Evolutionary conservation across 148 eudicot species (phyloP).

Genomic region (Linanthus parryae): DNA sequence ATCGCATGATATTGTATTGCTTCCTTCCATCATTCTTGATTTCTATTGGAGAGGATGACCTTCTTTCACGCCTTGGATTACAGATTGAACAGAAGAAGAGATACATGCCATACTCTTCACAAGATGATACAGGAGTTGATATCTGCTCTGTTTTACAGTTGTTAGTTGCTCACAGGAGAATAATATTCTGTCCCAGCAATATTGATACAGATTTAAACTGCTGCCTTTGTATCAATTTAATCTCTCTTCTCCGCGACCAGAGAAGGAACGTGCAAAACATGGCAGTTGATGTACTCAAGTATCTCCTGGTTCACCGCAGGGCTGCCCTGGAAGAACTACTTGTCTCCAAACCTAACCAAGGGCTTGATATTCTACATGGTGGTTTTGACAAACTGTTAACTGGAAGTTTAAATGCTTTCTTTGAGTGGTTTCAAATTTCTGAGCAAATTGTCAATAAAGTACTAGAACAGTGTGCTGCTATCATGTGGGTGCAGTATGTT

Average conservation of each 20-base stretch:
- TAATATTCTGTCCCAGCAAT: constrained; percentile 94
- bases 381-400: constrained; percentile 93
- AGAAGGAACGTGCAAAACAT: constrained; percentile 54
- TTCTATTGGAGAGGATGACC: constrained; percentile 74
- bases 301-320: constrained; percentile 84
- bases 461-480: constrained; percentile 88
- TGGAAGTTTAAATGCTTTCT: constrained; percentile 58
- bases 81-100: constrained; percentile 42
- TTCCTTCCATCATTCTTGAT: constrained; percentile 84
- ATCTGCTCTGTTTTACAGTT: constrained; percentile 83
- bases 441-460: constrained; percentile 68
- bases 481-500: constrained; percentile 97
- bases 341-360: constrained; percentile 76
- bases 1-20: constrained; percentile 81
- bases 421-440: constrained; percentile 80
- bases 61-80: constrained; percentile 59
- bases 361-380: constrained; percentile 80
- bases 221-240: constrained; percentile 86
- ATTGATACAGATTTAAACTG: constrained; percentile 76
- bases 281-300: constrained; percentile 84
- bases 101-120: constrained; percentile 16
- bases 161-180: constrained; percentile 77
- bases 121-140: constrained; percentile 59
- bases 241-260: constrained; percentile 70
- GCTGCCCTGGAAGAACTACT: constrained; percentile 86